Conservation (phyloP, 2,329 filamentous ascomycete species). For the Diaporthe citrichinensis region DNA sequence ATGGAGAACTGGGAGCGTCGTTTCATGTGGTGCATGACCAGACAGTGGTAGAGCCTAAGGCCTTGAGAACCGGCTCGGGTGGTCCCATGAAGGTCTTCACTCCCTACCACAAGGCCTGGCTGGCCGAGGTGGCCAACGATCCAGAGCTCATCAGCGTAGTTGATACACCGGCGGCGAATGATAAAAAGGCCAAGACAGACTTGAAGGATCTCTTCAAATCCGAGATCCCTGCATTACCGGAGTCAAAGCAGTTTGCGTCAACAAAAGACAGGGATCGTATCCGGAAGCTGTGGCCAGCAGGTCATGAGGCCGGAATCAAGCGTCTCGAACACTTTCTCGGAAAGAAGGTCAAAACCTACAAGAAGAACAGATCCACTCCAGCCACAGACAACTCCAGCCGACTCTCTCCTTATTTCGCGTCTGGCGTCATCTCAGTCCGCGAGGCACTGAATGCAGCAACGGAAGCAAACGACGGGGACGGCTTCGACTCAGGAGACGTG, state of each 20-base stretch:
- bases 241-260: slow-evolving; percentile 50
- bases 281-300: slow-evolving; percentile 53
- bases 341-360: slow-evolving; percentile 51
- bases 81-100: slow-evolving; percentile 46
- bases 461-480: slow-evolving; percentile 33
- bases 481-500: slow-evolving; percentile 35
- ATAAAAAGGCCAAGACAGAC: slow-evolving; percentile 50
- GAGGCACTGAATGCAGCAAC: slow-evolving; percentile 42
- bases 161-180: slow-evolving; percentile 47
- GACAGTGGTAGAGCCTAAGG: slow-evolving; percentile 44
- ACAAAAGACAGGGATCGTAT: slow-evolving; percentile 51
- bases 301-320: slow-evolving; percentile 50
- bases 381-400: slow-evolving; percentile 52
- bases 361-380: slow-evolving; percentile 49
- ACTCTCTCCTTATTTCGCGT: slow-evolving; percentile 52
- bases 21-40: slow-evolving; percentile 46
- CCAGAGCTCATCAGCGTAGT: slow-evolving; percentile 62
- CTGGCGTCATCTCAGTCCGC: slow-evolving; percentile 47
- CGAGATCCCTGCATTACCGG: slow-evolving; percentile 48
- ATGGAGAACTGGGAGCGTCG: not conserved
- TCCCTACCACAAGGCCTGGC: slow-evolving; percentile 47
- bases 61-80: slow-evolving; percentile 42
- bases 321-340: slow-evolving; percentile 50
- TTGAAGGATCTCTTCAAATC: slow-evolving; percentile 48
- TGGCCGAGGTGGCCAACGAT: slow-evolving; percentile 59